These are phyloP conservation scores for Acanthamoeba castellanii DNA, from an alignment of 208 protist species.

Conservation along the genomic window DNA sequence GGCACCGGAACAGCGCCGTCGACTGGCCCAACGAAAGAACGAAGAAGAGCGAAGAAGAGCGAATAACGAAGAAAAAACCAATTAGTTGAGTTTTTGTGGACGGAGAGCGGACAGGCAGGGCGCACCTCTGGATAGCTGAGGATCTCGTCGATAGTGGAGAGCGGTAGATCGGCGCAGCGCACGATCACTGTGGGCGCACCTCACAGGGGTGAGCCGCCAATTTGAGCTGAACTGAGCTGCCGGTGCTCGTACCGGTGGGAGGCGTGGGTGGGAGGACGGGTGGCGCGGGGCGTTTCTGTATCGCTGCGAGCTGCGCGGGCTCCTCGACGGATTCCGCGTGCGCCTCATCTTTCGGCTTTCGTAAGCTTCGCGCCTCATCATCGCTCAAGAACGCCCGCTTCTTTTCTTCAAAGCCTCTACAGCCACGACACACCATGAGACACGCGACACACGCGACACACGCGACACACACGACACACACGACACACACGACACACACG, in stretches of 20 bases:
- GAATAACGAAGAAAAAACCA: not conserved
- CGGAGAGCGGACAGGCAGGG: not conserved
- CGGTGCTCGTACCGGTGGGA: not conserved
- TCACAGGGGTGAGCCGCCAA: not conserved
- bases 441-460: not conserved
- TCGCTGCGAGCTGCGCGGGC: too few relatives aligned
- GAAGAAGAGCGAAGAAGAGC: not conserved
- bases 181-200: not conserved
- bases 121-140: constrained; percentile 18
- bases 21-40: not conserved
- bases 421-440: not conserved
- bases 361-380: not conserved
- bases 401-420: not conserved
- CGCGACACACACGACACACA: not conserved
- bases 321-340: too few relatives aligned
- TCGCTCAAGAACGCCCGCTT: not conserved
- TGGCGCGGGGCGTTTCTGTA: too few relatives aligned
- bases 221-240: too few relatives aligned
- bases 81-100: too few relatives aligned
- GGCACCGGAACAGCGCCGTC: constrained; percentile 19
- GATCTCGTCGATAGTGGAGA: constrained; percentile 37
- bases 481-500: not conserved
- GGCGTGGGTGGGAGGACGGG: too few relatives aligned
- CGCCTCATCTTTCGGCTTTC: too few relatives aligned
- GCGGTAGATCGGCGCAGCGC: not conserved